A percentile compares a stretch with the other conserved stretches of the same genome.
phyloP scores from a whole-genome alignment of 2,329 filamentous ascomycete species.

The Thelonectria discophora region DNA sequence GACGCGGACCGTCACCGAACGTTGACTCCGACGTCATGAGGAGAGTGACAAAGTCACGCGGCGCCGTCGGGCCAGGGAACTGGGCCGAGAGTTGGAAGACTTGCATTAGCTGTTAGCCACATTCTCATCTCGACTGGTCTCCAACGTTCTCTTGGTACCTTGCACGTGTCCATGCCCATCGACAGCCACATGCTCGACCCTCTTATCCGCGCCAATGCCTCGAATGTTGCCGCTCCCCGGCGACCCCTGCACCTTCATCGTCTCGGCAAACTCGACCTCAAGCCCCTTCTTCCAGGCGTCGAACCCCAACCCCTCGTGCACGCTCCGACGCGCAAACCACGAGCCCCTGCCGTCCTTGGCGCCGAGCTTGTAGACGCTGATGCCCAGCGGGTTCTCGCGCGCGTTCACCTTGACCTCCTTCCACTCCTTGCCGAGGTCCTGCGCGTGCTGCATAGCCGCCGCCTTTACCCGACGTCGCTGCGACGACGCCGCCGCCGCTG shows the following conservation, averaged over 20 bases:
- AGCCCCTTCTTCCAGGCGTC: conserved; percentile 80
- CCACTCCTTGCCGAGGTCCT: conserved; percentile 80
- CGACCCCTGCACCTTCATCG: conserved; percentile 73
- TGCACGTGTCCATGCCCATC: conserved; percentile 46
- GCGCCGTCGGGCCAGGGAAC: conserved; percentile 87
- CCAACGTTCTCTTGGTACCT: too few relatives aligned
- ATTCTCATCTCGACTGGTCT: not conserved
- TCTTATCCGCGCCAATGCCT: conserved; percentile 83
- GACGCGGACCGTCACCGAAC: conserved; percentile 47
- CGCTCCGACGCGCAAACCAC: conserved; percentile 88
- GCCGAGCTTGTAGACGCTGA: conserved; percentile 81
- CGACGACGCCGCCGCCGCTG: conserved; percentile 4
- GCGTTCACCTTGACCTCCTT: conserved; percentile 80
- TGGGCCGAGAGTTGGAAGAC: conserved; percentile 89
- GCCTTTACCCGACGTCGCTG: conserved; percentile 47
- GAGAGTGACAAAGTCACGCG: conserved; percentile 86
- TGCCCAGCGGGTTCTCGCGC: conserved; percentile 77
- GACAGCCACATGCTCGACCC: conserved; percentile 69
- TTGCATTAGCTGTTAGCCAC: conserved; percentile 44
- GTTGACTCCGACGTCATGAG: conserved; percentile 73
- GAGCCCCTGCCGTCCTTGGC: conserved; percentile 83
- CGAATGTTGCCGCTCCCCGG: conserved; percentile 80
- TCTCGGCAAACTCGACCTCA: conserved; percentile 81
- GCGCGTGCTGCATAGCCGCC: conserved; percentile 57
- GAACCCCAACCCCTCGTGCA: conserved; percentile 82